Percentiles rank a stretch among this genome's conserved stretches.
These are phyloP conservation scores for Hygrocybe coccinea DNA, from an alignment of 768 basidiomycete genomes.

Conservation along the genomic window DNA sequence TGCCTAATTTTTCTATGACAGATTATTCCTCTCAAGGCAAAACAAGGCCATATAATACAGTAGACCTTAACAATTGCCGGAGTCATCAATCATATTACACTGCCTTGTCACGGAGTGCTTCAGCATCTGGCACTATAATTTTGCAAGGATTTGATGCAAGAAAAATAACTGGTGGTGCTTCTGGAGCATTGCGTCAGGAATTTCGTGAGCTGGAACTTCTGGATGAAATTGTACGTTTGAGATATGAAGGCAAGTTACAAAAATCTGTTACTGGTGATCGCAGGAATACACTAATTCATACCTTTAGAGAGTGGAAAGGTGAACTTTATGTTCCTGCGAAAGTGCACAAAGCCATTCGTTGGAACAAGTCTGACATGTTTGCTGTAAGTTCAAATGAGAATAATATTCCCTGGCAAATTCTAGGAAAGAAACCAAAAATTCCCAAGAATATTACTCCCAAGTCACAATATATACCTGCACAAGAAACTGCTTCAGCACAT, in stretches of 20 bases:
- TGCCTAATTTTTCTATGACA: slow-evolving; percentile 22
- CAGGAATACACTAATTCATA: slow-evolving; percentile 19
- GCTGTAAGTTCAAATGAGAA: background rate
- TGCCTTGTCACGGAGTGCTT: slow-evolving; percentile 24
- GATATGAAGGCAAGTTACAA: slow-evolving; percentile 19
- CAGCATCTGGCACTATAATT: slow-evolving; percentile 21
- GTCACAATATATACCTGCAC: background rate
- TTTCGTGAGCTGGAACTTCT: slow-evolving; percentile 32
- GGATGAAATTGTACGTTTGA: slow-evolving; percentile 29
- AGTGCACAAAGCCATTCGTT: slow-evolving; percentile 15
- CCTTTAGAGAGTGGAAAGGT: slow-evolving; percentile 20
- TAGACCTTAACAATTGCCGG: slow-evolving; percentile 21
- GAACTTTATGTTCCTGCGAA: slow-evolving; percentile 15
- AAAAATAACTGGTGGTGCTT: slow-evolving; percentile 8
- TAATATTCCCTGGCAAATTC: background rate
- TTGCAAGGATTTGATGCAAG: slow-evolving; percentile 24
- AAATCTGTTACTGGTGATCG: slow-evolving; percentile 11
- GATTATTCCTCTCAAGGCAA: slow-evolving; percentile 34
- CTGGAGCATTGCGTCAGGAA: slow-evolving; percentile 29
- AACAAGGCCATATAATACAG: slow-evolving; percentile 22
- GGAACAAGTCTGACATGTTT: slow-evolving; percentile 16
- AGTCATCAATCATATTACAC: slow-evolving; percentile 30
- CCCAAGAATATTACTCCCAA: background rate
- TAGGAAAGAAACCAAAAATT: background rate
- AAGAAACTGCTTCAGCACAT: background rate